phyloP scores from a whole-genome alignment of 2,329 filamentous ascomycete species.

The Colletotrichum sidae region DNA sequence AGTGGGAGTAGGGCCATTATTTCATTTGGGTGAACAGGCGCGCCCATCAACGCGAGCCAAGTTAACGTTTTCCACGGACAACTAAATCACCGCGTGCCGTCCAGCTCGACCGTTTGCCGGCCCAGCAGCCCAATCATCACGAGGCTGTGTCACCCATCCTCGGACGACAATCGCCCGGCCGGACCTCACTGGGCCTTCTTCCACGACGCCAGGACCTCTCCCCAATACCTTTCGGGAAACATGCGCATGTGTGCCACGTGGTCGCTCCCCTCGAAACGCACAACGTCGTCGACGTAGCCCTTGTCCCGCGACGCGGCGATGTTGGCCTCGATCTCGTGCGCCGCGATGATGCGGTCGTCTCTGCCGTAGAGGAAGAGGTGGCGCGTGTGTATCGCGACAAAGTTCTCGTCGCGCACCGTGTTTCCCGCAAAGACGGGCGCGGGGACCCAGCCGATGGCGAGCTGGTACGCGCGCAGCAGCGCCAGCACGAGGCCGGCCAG shows the following conservation, averaged over 20 bases:
- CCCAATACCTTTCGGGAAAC: conserved; percentile 70
- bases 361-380: conserved; percentile 70
- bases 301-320: conserved; percentile 57
- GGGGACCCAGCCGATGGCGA: conserved; percentile 52
- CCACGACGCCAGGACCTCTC: conserved; percentile 49
- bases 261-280: conserved; percentile 67
- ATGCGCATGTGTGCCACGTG: conserved; percentile 72
- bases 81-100: too few species aligned
- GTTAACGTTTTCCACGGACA: too few species aligned
- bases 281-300: conserved; percentile 62
- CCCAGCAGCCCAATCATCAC: too few species aligned
- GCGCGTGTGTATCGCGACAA: conserved; percentile 51
- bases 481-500: conserved; percentile 59
- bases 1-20: too few species aligned
- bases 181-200: conserved; percentile 21
- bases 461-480: conserved; percentile 48
- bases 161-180: too few species aligned
- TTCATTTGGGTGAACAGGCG: too few species aligned
- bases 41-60: too few species aligned
- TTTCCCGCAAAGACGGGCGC: conserved; percentile 46
- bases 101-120: too few species aligned
- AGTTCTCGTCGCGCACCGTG: conserved; percentile 27
- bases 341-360: conserved; percentile 66
- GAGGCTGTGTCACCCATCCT: too few species aligned
- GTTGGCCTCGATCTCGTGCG: conserved; percentile 67